Evolutionary conservation across 225 moss, liverwort and hornwort genomes (phyloP).

Genomic region (Polytrichum formosum): DNA sequence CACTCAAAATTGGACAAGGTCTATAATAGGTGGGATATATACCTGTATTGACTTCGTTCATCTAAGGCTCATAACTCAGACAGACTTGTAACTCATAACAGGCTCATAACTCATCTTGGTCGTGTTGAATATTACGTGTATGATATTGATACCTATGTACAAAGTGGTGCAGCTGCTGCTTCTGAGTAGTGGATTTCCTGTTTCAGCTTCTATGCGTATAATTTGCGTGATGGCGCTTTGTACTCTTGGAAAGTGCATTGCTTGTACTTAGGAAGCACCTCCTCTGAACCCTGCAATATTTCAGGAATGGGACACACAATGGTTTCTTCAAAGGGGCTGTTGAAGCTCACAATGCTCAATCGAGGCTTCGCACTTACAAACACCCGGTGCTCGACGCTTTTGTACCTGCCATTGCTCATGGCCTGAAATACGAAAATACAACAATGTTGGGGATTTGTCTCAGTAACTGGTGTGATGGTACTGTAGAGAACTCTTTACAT

Average conservation of each 20-base stretch:
- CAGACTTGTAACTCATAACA: too few relatives aligned
- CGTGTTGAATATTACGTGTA: too few relatives aligned
- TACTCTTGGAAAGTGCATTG: conserved; percentile 8
- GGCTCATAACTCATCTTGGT: too few relatives aligned
- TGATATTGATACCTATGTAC: too few relatives aligned
- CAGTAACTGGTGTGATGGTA: background rate
- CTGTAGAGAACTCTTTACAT: too few relatives aligned
- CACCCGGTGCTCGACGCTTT: conserved; percentile 27
- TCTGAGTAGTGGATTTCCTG: too few relatives aligned
- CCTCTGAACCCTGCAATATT: conserved; percentile 3
- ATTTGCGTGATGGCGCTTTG: background rate
- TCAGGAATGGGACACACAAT: conserved; percentile 15
- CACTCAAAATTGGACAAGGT: too few relatives aligned
- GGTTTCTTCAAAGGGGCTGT: conserved; percentile 15
- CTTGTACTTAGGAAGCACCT: conserved; percentile 11
- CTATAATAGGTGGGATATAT: too few relatives aligned
- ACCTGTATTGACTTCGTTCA: too few relatives aligned
- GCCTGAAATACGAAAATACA: conserved; percentile 13
- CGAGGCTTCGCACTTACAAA: conserved; percentile 22
- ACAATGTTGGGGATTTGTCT: background rate
- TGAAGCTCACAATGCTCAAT: conserved; percentile 16
- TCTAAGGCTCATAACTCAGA: too few relatives aligned
- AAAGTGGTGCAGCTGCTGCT: too few relatives aligned
- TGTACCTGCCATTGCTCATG: conserved; percentile 26
- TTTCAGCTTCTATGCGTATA: too few relatives aligned